phyloP scores from a whole-genome alignment of 179 eudicot species.

The Camellia oleifera region DNA sequence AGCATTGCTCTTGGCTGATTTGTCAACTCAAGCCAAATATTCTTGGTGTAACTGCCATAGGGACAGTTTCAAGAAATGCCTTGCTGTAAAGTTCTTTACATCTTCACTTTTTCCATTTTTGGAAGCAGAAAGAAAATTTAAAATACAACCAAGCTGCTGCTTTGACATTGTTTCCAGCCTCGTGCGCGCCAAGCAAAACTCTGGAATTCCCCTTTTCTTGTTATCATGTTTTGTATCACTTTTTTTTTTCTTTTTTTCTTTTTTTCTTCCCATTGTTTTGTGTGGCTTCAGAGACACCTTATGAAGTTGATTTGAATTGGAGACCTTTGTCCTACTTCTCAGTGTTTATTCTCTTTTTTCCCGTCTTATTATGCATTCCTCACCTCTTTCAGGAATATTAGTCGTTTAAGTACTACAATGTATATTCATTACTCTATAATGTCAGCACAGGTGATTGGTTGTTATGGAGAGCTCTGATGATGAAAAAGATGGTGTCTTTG shows the following conservation, averaged over 20 bases:
- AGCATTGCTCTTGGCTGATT: too few relatives aligned
- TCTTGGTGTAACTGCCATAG: neutral
- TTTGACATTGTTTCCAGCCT: neutral
- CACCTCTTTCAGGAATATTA: neutral
- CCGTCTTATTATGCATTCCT: neutral
- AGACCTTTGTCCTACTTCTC: neutral
- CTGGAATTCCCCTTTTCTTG: neutral
- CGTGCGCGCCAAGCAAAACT: neutral
- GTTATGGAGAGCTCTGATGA: conserved; percentile 38
- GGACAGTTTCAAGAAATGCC: neutral
- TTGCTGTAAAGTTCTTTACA: too few relatives aligned
- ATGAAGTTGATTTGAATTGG: conserved; percentile 6
- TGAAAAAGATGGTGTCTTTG: conserved; percentile 20
- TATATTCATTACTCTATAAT: neutral
- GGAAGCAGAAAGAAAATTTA: neutral
- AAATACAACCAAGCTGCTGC: neutral
- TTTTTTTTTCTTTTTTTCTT: too few relatives aligned
- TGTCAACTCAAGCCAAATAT: too few relatives aligned
- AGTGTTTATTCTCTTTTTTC: neutral
- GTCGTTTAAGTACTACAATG: neutral
- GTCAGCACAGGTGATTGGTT: conserved; percentile 15
- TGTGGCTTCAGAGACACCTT: neutral
- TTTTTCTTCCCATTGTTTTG: too few relatives aligned
- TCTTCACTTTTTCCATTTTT: too few relatives aligned
- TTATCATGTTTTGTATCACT: neutral